Percentiles rank a stretch among this genome's conserved stretches.
phyloP scores from a whole-genome alignment of 306 rosid genomes.

The Sophora flavescens region DNA sequence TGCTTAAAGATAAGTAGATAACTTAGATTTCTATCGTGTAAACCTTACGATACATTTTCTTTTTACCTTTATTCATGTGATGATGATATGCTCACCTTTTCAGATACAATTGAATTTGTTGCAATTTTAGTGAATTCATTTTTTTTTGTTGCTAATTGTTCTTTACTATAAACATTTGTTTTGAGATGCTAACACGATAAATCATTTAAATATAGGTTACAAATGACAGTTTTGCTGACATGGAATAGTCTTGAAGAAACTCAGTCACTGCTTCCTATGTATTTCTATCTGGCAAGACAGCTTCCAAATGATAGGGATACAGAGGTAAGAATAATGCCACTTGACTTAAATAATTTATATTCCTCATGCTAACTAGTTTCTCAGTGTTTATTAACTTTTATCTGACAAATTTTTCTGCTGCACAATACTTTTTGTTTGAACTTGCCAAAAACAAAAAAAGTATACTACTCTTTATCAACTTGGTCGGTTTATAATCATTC shows the following conservation, averaged over 20 bases:
- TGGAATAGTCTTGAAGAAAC: conserved; percentile 41
- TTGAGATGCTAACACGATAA: conserved; percentile 46
- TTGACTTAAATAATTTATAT: conserved; percentile 33
- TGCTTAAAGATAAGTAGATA: neutral
- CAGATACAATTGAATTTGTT: conserved; percentile 21
- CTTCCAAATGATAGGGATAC: conserved; percentile 54
- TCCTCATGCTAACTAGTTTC: conserved; percentile 17
- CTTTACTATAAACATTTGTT: conserved; percentile 20
- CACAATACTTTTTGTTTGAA: conserved; percentile 26
- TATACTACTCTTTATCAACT: conserved; percentile 68
- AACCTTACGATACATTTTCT: conserved; percentile 17
- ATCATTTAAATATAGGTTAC: conserved; percentile 63
- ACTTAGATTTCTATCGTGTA: conserved; percentile 8
- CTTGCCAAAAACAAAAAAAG: conserved; percentile 44
- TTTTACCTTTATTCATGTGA: conserved; percentile 29
- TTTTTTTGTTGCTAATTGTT: conserved; percentile 27
- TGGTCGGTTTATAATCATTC: conserved; percentile 61
- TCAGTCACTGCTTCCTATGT: conserved; percentile 67
- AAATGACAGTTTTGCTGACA: conserved; percentile 65
- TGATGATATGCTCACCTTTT: too few species aligned
- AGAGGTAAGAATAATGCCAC: conserved; percentile 60
- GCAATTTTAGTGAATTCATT: conserved; percentile 35
- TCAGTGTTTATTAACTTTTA: conserved; percentile 5
- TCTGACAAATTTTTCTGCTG: conserved; percentile 34
- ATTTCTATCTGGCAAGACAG: conserved; percentile 70